phyloP scores from a whole-genome alignment of 2,329 filamentous ascomycete species.

The Blumeria hordei region DNA sequence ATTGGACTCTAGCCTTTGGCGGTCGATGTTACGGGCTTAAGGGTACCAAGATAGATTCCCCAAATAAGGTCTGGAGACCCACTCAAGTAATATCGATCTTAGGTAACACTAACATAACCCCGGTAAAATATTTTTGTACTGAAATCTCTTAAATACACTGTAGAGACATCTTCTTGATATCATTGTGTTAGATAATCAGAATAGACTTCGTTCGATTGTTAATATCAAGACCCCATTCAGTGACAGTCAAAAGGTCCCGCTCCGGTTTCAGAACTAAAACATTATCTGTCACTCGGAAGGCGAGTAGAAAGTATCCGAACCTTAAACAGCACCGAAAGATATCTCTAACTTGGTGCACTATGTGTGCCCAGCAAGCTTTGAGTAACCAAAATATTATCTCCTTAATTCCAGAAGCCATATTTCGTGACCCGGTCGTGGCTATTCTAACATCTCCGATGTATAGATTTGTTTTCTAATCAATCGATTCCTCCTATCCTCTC shows the following conservation, averaged over 20 bases:
- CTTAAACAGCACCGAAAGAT: neutral
- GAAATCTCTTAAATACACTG: too few relatives aligned
- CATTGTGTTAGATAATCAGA: too few relatives aligned
- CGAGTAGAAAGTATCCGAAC: neutral
- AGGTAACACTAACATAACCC: too few relatives aligned
- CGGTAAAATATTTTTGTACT: too few relatives aligned
- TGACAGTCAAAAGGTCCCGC: neutral
- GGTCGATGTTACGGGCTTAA: too few relatives aligned
- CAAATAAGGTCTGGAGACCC: too few relatives aligned
- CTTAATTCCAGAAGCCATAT: neutral
- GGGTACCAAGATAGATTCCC: too few relatives aligned
- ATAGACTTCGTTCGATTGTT: too few relatives aligned
- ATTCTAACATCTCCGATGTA: neutral
- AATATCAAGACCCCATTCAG: too few relatives aligned
- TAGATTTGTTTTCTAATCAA: neutral
- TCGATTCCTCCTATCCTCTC: neutral
- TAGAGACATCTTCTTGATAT: too few relatives aligned
- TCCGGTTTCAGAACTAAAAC: neutral
- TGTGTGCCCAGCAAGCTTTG: neutral
- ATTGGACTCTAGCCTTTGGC: neutral
- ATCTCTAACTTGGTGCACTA: neutral
- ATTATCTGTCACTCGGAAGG: neutral
- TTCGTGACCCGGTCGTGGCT: neutral
- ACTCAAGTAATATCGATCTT: too few relatives aligned
- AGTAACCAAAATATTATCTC: neutral